phyloP scores from a whole-genome alignment of 768 basidiomycete genomes.

The Suillus americanus region DNA sequence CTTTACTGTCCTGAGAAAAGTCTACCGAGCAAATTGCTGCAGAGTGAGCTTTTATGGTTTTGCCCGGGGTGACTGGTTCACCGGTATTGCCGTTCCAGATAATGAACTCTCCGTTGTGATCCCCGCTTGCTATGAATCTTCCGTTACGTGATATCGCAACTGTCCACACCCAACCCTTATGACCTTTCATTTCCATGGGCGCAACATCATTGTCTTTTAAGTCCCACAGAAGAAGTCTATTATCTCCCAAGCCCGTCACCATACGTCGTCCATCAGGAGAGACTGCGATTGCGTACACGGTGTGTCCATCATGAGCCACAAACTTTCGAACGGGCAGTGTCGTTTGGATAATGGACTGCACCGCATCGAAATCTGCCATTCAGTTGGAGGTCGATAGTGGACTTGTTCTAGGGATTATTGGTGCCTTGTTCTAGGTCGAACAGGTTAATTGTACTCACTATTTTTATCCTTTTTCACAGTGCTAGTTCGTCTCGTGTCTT shows the following conservation, averaged over 20 bases:
- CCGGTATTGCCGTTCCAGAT: background rate
- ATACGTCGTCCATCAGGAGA: background rate
- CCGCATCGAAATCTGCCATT: background rate
- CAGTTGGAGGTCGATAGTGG: background rate
- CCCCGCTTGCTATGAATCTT: background rate
- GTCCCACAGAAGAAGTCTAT: conserved; percentile 3
- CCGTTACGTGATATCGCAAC: background rate
- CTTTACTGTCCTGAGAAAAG: background rate
- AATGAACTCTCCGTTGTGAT: background rate
- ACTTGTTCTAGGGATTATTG: too few relatives aligned
- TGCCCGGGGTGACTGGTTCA: background rate
- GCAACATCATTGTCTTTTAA: background rate
- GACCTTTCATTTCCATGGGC: background rate
- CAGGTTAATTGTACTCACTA: too few relatives aligned
- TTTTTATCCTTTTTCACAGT: too few relatives aligned
- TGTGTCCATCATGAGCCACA: background rate
- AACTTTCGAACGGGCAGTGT: background rate
- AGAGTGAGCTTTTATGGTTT: background rate
- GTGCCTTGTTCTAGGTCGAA: too few relatives aligned
- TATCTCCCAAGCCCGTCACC: background rate
- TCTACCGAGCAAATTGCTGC: background rate
- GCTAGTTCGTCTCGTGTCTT: too few relatives aligned
- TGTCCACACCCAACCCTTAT: background rate
- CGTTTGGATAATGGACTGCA: background rate
- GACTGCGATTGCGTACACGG: background rate